Evolutionary conservation across 768 basidiomycete species (phyloP).

Genomic region (Tricholoma saponaceum): DNA sequence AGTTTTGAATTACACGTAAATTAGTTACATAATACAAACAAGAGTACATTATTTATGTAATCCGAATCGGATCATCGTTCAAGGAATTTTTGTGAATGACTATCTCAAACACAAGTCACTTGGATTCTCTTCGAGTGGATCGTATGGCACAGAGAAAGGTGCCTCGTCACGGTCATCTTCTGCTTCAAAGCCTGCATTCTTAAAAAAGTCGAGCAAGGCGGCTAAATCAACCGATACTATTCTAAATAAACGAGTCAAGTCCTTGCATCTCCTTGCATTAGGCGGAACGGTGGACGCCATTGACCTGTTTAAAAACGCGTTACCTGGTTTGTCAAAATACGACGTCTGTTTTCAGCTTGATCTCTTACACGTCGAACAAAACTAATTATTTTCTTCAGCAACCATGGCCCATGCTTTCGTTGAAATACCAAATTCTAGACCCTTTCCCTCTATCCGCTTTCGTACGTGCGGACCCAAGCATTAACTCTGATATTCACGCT

Average conservation of each 20-base stretch:
- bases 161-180: not conserved
- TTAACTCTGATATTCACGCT: conserved; percentile 75
- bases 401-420: not conserved
- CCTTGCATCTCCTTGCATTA: conserved; percentile 32
- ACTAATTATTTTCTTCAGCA: conserved; percentile 22
- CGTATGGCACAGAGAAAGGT: conserved; percentile 24
- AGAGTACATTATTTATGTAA: too few relatives aligned
- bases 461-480: conserved; percentile 85
- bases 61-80: too few relatives aligned
- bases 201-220: conserved; percentile 9
- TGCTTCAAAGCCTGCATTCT: conserved; percentile 1
- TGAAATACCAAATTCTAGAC: conserved; percentile 37
- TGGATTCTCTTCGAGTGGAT: too few relatives aligned
- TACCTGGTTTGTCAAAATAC: conserved; percentile 21
- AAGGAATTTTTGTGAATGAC: too few relatives aligned
- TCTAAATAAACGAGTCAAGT: conserved; percentile 31
- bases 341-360: conserved; percentile 23
- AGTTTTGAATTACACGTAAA: too few relatives aligned
- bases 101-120: too few relatives aligned
- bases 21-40: too few relatives aligned
- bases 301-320: conserved; percentile 36
- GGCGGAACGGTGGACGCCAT: conserved; percentile 47
- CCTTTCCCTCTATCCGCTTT: conserved; percentile 78
- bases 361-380: not conserved
- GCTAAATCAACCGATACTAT: conserved; percentile 12